These are phyloP conservation scores for Elongisporangium anandrum DNA, from an alignment of 352 stramenopile species.

Conservation along the genomic window DNA sequence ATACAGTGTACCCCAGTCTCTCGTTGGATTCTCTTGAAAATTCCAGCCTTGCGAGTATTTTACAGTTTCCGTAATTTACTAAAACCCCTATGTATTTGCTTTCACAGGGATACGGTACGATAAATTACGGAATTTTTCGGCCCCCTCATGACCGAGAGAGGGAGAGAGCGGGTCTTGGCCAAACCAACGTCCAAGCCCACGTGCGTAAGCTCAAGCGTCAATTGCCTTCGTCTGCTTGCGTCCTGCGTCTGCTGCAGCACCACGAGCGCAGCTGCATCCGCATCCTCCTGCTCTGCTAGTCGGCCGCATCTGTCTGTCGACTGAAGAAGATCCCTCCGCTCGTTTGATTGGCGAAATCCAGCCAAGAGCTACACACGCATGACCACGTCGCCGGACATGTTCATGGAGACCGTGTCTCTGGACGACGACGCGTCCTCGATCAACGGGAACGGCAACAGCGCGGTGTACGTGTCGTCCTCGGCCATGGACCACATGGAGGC, in stretches of 20 bases:
- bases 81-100: neutral
- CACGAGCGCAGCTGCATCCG: neutral
- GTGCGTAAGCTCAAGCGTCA: neutral
- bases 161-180: neutral
- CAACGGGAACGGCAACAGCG: constrained; percentile 6
- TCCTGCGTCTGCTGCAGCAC: neutral
- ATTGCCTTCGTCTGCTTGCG: neutral
- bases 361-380: constrained; percentile 8
- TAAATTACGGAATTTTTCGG: neutral
- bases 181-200: neutral
- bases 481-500: constrained; percentile 47
- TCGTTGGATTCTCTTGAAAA: too few species aligned
- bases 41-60: too few species aligned
- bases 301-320: too few species aligned
- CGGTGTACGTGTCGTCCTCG: constrained; percentile 9
- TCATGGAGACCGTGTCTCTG: constrained; percentile 72
- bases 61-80: too few species aligned
- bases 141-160: neutral
- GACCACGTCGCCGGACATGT: constrained; percentile 33
- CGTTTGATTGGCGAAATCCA: neutral
- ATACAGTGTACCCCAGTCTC: too few species aligned
- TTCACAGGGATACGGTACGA: neutral
- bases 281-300: neutral
- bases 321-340: neutral
- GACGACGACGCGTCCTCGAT: constrained; percentile 46